Evolutionary conservation across 352 stramenopile genomes (phyloP), one percentile per base, ranked within the genome.

Genomic region (Discostella stelligera): DNA sequence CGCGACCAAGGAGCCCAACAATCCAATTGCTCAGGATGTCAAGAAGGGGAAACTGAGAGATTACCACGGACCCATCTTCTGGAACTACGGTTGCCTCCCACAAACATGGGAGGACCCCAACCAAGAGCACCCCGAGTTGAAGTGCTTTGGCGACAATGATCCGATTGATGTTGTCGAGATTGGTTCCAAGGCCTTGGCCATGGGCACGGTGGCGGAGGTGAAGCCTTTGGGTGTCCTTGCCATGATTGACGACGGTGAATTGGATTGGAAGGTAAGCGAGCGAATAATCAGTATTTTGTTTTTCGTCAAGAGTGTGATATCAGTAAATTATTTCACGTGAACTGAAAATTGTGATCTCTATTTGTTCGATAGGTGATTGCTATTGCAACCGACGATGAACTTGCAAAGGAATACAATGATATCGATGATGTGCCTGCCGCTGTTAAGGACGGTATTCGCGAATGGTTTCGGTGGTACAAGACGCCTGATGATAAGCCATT

Each of bases 391-490:
- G 94, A 98, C 59, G 97, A 99, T 90, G 95, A 97, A 59, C 89
- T 99, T 46, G 97, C 97, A 14, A 82, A 86, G 13, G 79, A 98
- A 74, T 90, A 99, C 67, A 95, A 99, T 85, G 95, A 98, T 83
- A 92, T 99, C 44, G 82, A 89, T 30, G 96, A 99, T 92, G 96
- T 99, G 23, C 89, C 89, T 8, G 96, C 98, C 63, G 80, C 86
- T 27, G 80, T 95, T 56, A 91, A 98, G 90, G 96, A 94, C 11
- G 96, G 96, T 74, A 98, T 99, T 80, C 90, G 96, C 73, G 94
- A 96, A 81, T 99, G 97, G 97, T 98, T 99, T 90, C 90, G 97
- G 56, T 98, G 98, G 95, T 99, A 99, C 92, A 99, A 99, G 90
- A 98, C 98, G 67, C 97, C 97, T 16, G 97, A 99, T 87, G 97